phyloP scores from a whole-genome alignment of 73 alveolate genomes.

The Paramecium primaurelia region DNA sequence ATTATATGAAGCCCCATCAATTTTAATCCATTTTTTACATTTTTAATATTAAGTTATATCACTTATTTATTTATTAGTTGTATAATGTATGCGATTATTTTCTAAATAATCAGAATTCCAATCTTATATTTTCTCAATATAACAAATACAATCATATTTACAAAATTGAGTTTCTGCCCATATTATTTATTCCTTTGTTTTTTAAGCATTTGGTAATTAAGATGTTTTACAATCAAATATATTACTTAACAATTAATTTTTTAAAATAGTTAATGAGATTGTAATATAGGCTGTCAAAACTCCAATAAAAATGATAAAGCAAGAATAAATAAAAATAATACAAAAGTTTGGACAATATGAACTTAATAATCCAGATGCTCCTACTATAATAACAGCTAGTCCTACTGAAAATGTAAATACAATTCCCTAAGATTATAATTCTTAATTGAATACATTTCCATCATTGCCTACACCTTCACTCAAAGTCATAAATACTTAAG shows the following conservation, averaged over 20 bases:
- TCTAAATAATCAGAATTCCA: background rate
- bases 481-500: background rate
- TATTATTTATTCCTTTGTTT: background rate
- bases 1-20: background rate
- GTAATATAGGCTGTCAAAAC: background rate
- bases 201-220: background rate
- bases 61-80: background rate
- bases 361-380: background rate
- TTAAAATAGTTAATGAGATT: background rate
- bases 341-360: background rate
- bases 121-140: background rate
- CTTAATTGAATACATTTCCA: background rate
- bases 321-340: background rate
- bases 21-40: background rate
- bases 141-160: background rate
- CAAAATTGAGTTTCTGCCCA: constrained; percentile 24
- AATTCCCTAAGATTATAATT: background rate
- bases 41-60: background rate
- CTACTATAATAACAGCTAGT: background rate
- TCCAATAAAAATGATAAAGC: background rate
- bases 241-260: background rate
- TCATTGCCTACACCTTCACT: background rate
- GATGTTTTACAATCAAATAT: background rate
- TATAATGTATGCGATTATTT: background rate
- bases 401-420: constrained; percentile 8